Conservation (phyloP, 1,284 basidiomycete genomes). For the Boletus chippewaensis region DNA sequence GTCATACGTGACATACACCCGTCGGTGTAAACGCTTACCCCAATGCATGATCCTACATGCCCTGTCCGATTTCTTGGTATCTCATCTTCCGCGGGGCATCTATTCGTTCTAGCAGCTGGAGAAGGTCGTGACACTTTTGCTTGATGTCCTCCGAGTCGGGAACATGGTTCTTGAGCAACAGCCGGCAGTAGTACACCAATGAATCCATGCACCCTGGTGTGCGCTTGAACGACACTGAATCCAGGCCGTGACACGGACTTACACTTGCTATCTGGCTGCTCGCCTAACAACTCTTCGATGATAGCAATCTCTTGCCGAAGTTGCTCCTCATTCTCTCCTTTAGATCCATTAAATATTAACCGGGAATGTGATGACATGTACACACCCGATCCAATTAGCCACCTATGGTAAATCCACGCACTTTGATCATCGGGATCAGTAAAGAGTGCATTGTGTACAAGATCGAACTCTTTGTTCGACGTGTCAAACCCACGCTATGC, state of each 20-base stretch:
- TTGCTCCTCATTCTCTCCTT: constrained; percentile 51
- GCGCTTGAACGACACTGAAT: background rate
- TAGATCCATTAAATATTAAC: background rate
- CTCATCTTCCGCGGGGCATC: constrained; percentile 55
- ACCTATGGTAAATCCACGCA: constrained; percentile 97
- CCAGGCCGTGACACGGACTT: constrained; percentile 24
- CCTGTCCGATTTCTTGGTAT: constrained; percentile 60
- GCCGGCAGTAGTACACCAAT: constrained; percentile 72
- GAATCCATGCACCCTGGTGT: constrained; percentile 86
- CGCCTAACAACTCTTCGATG: constrained; percentile 82
- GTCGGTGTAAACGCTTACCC: background rate
- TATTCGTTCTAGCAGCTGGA: constrained; percentile 46
- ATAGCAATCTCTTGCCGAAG: constrained; percentile 73
- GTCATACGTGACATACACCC: background rate
- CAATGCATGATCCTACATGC: background rate
- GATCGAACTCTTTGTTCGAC: constrained; percentile 69
- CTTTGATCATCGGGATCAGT: constrained; percentile 96
- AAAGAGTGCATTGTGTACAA: constrained; percentile 91
- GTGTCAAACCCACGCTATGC: background rate
- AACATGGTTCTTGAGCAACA: constrained; percentile 45
- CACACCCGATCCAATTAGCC: constrained; percentile 78
- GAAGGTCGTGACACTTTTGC: constrained; percentile 46
- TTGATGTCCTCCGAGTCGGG: constrained; percentile 36
- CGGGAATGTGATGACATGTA: constrained; percentile 12
- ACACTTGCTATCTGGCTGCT: constrained; percentile 95